phyloP scores from a whole-genome alignment of 371 early-diverging fungal genomes.

The Funneliformis caledonium region DNA sequence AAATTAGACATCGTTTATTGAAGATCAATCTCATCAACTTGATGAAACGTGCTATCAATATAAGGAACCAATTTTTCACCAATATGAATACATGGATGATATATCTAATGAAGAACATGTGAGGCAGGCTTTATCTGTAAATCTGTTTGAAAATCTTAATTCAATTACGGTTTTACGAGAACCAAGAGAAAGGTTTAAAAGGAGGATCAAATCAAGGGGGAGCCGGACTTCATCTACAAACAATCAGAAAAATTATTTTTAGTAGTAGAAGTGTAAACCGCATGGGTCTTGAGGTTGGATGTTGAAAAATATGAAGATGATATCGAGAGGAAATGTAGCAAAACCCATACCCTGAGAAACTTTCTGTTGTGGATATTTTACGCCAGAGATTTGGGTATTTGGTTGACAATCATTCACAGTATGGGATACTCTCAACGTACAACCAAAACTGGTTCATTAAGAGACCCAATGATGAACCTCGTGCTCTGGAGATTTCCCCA shows the following conservation, averaged over 20 bases:
- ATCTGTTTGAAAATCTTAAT: slow-evolving; percentile 21
- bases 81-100: slow-evolving; percentile 4
- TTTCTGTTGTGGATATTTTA: slow-evolving; percentile 19
- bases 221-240: slow-evolving; percentile 8
- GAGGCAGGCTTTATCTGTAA: not conserved
- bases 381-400: slow-evolving; percentile 12
- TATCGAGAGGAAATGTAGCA: not conserved
- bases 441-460: slow-evolving; percentile 24
- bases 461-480: slow-evolving; percentile 10
- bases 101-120: slow-evolving; percentile 3
- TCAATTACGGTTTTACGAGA: not conserved
- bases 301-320: not conserved
- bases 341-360: slow-evolving; percentile 1
- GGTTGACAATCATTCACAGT: not conserved
- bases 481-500: too few relatives aligned
- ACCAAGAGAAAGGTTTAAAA: not conserved
- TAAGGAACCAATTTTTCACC: not conserved
- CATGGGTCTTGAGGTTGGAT: not conserved
- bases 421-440: slow-evolving; percentile 23
- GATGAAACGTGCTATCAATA: not conserved
- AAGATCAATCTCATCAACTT: slow-evolving; percentile 3
- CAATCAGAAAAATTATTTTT: not conserved
- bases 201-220: not conserved
- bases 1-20: slow-evolving; percentile 13
- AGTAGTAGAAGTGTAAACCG: not conserved